A percentile compares a stretch with the other conserved stretches of the same genome.
Evolutionary conservation across 257 asterid species (phyloP).

Genomic region (Marsdenia floribunda): DNA sequence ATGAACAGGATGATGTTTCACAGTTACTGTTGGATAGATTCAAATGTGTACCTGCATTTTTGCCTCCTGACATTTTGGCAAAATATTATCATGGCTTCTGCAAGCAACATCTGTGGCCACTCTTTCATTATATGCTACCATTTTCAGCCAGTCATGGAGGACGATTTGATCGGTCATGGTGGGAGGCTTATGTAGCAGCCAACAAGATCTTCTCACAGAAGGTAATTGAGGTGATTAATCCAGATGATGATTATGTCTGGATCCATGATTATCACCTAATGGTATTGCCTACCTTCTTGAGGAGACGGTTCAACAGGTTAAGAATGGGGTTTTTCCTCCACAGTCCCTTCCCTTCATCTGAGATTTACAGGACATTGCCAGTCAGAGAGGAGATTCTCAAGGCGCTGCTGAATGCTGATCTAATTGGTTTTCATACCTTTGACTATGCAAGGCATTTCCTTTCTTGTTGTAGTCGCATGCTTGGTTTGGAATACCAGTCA

Average conservation of each 20-base stretch:
- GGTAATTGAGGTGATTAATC: slow-evolving; percentile 55
- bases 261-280: slow-evolving; percentile 51
- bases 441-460: slow-evolving; percentile 53
- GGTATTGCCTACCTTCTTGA: slow-evolving; percentile 49
- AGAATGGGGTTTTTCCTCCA: slow-evolving; percentile 50
- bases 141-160: slow-evolving; percentile 46
- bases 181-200: slow-evolving; percentile 56
- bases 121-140: slow-evolving; percentile 51
- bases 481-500: slow-evolving; percentile 45
- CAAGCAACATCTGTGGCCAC: slow-evolving; percentile 51
- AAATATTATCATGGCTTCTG: slow-evolving; percentile 54
- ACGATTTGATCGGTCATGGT: slow-evolving; percentile 47
- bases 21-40: slow-evolving; percentile 46
- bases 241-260: slow-evolving; percentile 54
- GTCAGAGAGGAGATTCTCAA: slow-evolving; percentile 46
- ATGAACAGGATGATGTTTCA: slow-evolving; percentile 52
- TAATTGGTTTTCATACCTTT: slow-evolving; percentile 47
- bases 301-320: slow-evolving; percentile 41
- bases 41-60: slow-evolving; percentile 51
- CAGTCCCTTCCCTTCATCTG: slow-evolving; percentile 54
- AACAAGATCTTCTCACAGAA: slow-evolving; percentile 47
- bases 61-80: slow-evolving; percentile 36
- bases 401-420: slow-evolving; percentile 43
- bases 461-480: slow-evolving; percentile 49
- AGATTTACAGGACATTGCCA: slow-evolving; percentile 44